These are phyloP conservation scores for Backusella sp. DNA, from an alignment of 192 early-diverging fungal species.

Conservation along the genomic window DNA sequence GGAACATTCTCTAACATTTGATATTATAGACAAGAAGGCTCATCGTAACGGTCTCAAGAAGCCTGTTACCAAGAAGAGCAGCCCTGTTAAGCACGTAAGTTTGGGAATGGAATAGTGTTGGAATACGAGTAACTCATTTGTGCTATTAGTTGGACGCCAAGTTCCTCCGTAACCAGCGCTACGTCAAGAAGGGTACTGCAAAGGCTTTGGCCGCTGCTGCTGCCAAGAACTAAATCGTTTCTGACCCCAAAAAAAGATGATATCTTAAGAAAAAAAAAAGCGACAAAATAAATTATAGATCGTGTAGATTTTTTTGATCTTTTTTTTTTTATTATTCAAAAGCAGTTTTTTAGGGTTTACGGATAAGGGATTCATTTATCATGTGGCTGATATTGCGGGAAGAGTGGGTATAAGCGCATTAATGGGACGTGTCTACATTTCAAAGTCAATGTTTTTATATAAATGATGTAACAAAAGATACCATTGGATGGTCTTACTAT, in stretches of 20 bases:
- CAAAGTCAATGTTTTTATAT: too few species aligned
- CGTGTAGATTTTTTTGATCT: background rate
- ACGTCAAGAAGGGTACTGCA: slow-evolving; percentile 77
- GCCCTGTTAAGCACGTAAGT: slow-evolving; percentile 91
- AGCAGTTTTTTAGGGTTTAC: too few species aligned
- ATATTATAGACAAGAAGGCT: slow-evolving; percentile 82
- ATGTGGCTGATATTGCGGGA: too few species aligned
- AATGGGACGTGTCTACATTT: too few species aligned
- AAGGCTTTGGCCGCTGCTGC: slow-evolving; percentile 24
- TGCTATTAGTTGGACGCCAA: slow-evolving; percentile 60
- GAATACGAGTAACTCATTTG: background rate
- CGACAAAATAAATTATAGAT: background rate
- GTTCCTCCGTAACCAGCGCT: slow-evolving; percentile 98
- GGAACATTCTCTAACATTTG: background rate
- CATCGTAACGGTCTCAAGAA: slow-evolving; percentile 99
- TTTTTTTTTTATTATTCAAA: background rate
- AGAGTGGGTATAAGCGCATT: too few species aligned
- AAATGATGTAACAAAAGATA: too few species aligned
- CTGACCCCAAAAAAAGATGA: background rate
- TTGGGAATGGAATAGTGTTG: background rate
- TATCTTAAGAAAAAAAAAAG: background rate
- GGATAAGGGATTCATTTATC: background rate
- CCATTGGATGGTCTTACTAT: too few species aligned
- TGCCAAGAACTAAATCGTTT: background rate
- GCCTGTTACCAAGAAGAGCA: slow-evolving; percentile 84